Base-by-base conservation (phyloP, 192 early-diverging fungal species). In the Coemansia sp. region DNA sequence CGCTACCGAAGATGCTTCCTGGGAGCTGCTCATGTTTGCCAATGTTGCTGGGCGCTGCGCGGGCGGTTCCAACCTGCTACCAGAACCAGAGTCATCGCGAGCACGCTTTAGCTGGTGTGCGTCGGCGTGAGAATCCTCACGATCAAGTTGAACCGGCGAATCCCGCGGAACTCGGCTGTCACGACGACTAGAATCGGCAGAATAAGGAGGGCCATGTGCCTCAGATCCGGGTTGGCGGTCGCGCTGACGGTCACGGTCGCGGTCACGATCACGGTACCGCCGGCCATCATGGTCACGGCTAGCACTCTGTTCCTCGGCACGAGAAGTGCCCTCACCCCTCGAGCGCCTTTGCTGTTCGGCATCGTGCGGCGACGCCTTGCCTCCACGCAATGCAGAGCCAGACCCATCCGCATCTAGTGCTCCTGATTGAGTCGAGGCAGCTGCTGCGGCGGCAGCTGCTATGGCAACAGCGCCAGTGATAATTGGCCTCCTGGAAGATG, bases 91-190 rank as follows among this genome's bases (percentile, higher is more conserved):
- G 53, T 66, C 62, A 11, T 80, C 69, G 23, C 72, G 64, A 2
- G 25, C 14, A 26, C 77, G 77, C 45, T 64, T 68, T 7, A 35
- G 38, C n/a, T 62, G 28, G 18, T 47, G 50, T 31, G 43, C n/a
- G 3, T 70, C 77, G 0, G 20, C 23, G 21, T 31, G 62, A 2
- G 52, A 59, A 7, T 64, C 68, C 9, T 63, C 41, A 26, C 62
- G 62, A 18, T 63, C 57, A 16, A 41, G 61, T 9, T 39, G 72
- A 21, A 48, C 61, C 7, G 77, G 68, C 13, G 77, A 79, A 13
- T 41, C 61, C 12, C 72, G 67, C 25, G 52, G 6, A 18, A 69
- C 65, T 20, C 69, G 75, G 66, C 58, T 65, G 33, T 77, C 75
- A 66, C 75, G 75, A 13, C 64, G 56, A 14, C 28, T 48, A 21